Conservation (phyloP, 495 filamentous ascomycete genomes). For the Evernia prunastri region DNA sequence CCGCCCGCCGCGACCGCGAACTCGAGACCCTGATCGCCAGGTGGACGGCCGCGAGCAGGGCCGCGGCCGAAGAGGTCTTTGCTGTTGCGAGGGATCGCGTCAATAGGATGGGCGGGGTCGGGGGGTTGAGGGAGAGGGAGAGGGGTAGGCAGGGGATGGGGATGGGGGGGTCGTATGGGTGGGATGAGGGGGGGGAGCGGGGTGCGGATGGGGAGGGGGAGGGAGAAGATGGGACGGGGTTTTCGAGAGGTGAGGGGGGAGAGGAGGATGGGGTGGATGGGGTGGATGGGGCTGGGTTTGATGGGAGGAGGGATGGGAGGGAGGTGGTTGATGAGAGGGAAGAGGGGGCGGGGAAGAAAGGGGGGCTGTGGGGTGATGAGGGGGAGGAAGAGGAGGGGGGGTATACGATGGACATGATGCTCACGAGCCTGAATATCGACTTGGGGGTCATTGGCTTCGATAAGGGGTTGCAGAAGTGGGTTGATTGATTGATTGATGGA, state of each 20-base stretch:
- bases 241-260: conserved; percentile 4
- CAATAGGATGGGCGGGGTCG: conserved; percentile 50
- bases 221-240: conserved; percentile 9
- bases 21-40: conserved; percentile 43
- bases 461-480: conserved; percentile 48
- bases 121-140: conserved; percentile 45
- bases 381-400: conserved; percentile 37
- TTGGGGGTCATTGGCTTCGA: conserved; percentile 59
- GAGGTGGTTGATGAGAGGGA: conserved; percentile 29
- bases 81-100: conserved; percentile 38
- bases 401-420: conserved; percentile 70
- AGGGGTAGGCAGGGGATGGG: conserved; percentile 31
- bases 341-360: no score
- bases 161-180: conserved; percentile 19
- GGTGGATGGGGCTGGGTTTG: neutral
- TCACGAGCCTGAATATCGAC: conserved; percentile 60
- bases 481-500: conserved; percentile 20
- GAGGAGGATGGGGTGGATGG: conserved; percentile 20
- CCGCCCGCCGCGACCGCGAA: conserved; percentile 41
- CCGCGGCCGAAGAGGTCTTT: conserved; percentile 49
- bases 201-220: conserved; percentile 7
- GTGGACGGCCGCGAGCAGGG: conserved; percentile 43
- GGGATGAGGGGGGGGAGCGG: conserved; percentile 13
- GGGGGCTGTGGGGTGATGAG: conserved; percentile 14
- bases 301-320: conserved; percentile 22